Base-by-base conservation (phyloP, 768 basidiomycete genomes). In the Suillus placidus region DNA sequence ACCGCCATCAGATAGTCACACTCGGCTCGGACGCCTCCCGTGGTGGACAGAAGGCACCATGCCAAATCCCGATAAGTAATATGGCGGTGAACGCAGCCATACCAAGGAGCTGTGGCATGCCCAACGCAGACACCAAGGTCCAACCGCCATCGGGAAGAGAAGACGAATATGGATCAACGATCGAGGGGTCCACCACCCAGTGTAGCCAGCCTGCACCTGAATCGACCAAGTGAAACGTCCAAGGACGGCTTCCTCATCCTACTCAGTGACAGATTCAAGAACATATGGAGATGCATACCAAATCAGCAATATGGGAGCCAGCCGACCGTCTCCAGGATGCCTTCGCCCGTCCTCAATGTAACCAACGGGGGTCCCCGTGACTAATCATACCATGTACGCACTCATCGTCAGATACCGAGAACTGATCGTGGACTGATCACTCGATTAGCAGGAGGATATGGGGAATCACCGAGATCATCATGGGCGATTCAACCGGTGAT, bases 391-490 rank as follows among this genome's bases (percentile, higher is more conserved):
- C 18, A 20, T 40, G 58, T 60, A 43, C 58, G 58, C 58, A 20
- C 18, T 42, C 58, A 30, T 60, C 58, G 58, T 42, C 58, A 60
- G 58, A 60, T 40, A 42, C 58, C 58, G 58, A 60, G 12, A 42
- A 40, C 26, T 42, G 58, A 60, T 60, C 38, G 30, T 60, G 18
- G 18, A 42, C 58, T 6, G 58, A 60, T 55, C 20, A n/a, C 58
- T 60, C 26, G 38, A 42, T 60, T 60, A 38, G 58, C 58, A 60
- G 58, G 26, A 32, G 58, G 23, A 40, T 26, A 58, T 40, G 57
- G 57, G 57, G 57, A 60, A 60, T 60, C 58, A 20, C 58, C 58
- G 58, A 60, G 58, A 60, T 60, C 58, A 60, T 42, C 58, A 42
- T 60, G 58, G 58, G 38, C 38, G 58, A 60, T 60, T 60, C 26